phyloP scores from a whole-genome alignment of 1,284 basidiomycete genomes.

The Crucibulum cyathiforme region DNA sequence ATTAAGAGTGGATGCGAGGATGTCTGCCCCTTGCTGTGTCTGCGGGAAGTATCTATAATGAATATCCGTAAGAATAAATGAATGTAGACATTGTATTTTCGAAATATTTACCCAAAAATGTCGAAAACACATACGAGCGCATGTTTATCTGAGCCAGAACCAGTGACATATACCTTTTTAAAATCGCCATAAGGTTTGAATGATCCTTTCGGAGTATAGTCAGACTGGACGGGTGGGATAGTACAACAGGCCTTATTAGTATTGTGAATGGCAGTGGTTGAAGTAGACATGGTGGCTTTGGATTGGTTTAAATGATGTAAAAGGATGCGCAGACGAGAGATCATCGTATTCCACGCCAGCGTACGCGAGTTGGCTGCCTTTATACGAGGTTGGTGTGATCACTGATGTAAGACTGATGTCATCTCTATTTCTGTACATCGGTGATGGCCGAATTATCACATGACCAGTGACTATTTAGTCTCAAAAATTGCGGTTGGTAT shows the following conservation, averaged over 20 bases:
- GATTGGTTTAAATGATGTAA: conserved; percentile 45
- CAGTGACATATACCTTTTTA: conserved; percentile 58
- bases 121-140: conserved; percentile 68
- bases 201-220: conserved; percentile 58
- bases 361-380: no score
- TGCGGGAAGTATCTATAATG: conserved; percentile 55
- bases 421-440: no score
- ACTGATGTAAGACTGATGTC: no score
- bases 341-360: conserved; percentile 30
- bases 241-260: conserved; percentile 66
- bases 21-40: conserved; percentile 69
- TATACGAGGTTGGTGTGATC: no score
- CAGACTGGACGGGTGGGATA: conserved; percentile 57
- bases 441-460: no score
- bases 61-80: not conserved
- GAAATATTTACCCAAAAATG: conserved; percentile 59
- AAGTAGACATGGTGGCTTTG: conserved; percentile 44
- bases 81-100: not conserved
- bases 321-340: conserved; percentile 48
- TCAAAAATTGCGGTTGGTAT: not conserved
- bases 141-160: conserved; percentile 50
- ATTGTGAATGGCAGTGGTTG: conserved; percentile 50
- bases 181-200: conserved; percentile 47
- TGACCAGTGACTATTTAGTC: not conserved
- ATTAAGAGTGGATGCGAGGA: conserved; percentile 57